A percentile compares a stretch with the other conserved stretches of the same genome.
phyloP scores from a whole-genome alignment of 2,329 filamentous ascomycete species.

The Sporothrix brunneoviolacea region DNA sequence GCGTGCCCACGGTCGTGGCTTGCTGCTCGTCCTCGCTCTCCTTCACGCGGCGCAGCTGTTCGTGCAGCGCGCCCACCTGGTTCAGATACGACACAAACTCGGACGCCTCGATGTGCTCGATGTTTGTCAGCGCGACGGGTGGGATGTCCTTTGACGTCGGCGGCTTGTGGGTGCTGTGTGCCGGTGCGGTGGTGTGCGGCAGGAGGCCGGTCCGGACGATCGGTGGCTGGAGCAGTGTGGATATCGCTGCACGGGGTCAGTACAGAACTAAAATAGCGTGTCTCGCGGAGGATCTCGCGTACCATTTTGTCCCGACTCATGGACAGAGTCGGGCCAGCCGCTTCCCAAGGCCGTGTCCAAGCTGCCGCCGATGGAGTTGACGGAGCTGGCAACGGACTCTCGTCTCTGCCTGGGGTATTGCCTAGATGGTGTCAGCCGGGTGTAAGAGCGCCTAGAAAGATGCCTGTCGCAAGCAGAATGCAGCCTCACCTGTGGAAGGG shows the following conservation, averaged over 20 bases:
- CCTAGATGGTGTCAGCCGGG: neutral
- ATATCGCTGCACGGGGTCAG: slow-evolving; percentile 60
- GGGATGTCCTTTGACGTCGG: slow-evolving; percentile 87
- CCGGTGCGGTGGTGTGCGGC: slow-evolving; percentile 65
- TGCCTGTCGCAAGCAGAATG: neutral
- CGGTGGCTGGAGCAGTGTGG: slow-evolving; percentile 82
- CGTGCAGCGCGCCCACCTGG: slow-evolving; percentile 81
- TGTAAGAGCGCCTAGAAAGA: too few species aligned
- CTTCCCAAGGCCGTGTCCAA: slow-evolving; percentile 61
- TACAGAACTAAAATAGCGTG: too few species aligned
- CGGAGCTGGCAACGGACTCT: slow-evolving; percentile 80
- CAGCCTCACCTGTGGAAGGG: slow-evolving; percentile 50
- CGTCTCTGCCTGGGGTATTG: slow-evolving; percentile 46
- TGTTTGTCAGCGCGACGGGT: slow-evolving; percentile 83
- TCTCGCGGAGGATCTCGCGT: slow-evolving; percentile 18
- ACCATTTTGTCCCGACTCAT: slow-evolving; percentile 82
- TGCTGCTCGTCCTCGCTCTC: slow-evolving; percentile 62
- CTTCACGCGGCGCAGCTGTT: slow-evolving; percentile 78
- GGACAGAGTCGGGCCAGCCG: slow-evolving; percentile 48
- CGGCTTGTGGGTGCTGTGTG: slow-evolving; percentile 67
- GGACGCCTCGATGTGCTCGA: slow-evolving; percentile 69
- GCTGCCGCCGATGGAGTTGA: slow-evolving; percentile 78
- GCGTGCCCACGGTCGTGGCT: slow-evolving; percentile 28
- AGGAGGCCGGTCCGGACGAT: slow-evolving; percentile 83
- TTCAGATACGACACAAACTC: slow-evolving; percentile 79